Evolutionary conservation across 805 yeast species (phyloP).

Genomic region (Komagataella ulmi): DNA sequence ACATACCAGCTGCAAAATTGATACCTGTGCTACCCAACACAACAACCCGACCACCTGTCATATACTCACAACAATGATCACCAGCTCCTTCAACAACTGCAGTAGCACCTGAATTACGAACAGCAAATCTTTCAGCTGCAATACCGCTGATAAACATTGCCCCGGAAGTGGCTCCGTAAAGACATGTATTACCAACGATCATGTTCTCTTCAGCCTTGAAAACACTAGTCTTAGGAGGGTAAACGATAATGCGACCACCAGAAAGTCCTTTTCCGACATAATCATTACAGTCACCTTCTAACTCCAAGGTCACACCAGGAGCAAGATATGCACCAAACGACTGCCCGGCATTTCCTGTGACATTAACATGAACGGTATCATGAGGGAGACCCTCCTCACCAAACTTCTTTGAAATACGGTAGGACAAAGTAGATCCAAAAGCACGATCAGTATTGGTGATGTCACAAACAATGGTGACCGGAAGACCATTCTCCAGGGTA

Average conservation of each 20-base stretch:
- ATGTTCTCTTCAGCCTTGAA: constrained; percentile 95
- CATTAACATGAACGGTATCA: constrained; percentile 89
- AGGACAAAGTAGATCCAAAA: constrained; percentile 87
- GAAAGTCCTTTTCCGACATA: constrained; percentile 96
- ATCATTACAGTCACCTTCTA: constrained; percentile 97
- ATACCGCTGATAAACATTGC: constrained; percentile 89
- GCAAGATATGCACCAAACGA: constrained; percentile 97
- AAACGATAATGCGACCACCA: constrained; percentile 88
- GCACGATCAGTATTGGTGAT: constrained; percentile 96
- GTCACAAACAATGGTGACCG: constrained; percentile 86
- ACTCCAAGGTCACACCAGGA: constrained; percentile 86
- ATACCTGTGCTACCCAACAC: constrained; percentile 87
- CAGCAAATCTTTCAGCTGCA: constrained; percentile 97
- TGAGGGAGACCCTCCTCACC: constrained; percentile 93
- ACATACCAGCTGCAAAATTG: constrained; percentile 95
- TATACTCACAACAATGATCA: constrained; percentile 97
- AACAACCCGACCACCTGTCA: constrained; percentile 98
- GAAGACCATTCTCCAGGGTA: constrained; percentile 92
- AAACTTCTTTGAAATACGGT: constrained; percentile 83
- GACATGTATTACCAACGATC: constrained; percentile 92
- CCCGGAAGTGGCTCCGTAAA: constrained; percentile 97
- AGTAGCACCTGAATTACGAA: constrained; percentile 95
- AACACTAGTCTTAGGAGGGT: constrained; percentile 73
- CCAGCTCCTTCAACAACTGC: constrained; percentile 97
- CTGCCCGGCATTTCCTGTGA: constrained; percentile 93